phyloP scores from a whole-genome alignment of 2,329 filamentous ascomycete species.

The Didymellaceae sp. region DNA sequence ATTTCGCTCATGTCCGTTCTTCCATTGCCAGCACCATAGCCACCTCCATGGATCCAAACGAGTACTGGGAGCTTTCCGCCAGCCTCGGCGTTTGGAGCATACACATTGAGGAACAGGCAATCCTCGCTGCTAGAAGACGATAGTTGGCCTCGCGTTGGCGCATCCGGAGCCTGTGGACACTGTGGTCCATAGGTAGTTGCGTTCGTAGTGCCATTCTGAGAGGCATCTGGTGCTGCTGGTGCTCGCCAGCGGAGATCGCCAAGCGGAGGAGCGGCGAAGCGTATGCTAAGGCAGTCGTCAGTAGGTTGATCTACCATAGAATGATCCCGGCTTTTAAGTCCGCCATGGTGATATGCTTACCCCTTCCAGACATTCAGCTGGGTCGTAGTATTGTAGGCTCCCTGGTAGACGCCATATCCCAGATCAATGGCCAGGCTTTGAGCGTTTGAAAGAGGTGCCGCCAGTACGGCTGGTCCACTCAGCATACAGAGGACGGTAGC shows the following conservation, averaged over 20 bases:
- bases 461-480: not conserved
- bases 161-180: conserved; percentile 25
- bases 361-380: conserved; percentile 34
- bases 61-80: conserved; percentile 43
- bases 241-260: conserved; percentile 26
- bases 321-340: not conserved
- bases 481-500: conserved; percentile 4
- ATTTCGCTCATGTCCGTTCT: conserved; percentile 48
- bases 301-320: not conserved
- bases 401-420: conserved; percentile 31
- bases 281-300: conserved; percentile 22
- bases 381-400: conserved; percentile 20
- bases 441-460: not conserved
- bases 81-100: conserved; percentile 32
- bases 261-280: conserved; percentile 28
- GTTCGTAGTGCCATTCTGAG: conserved; percentile 7
- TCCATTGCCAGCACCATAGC: conserved; percentile 50
- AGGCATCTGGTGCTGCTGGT: conserved; percentile 20
- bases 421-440: conserved; percentile 20
- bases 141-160: not conserved
- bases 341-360: conserved; percentile 9
- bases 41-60: conserved; percentile 40
- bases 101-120: conserved; percentile 49
- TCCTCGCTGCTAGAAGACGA: conserved; percentile 36
- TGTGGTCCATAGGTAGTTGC: conserved; percentile 20